phyloP scores from a whole-genome alignment of 768 basidiomycete genomes.

The Rhodotorula graminis region DNA sequence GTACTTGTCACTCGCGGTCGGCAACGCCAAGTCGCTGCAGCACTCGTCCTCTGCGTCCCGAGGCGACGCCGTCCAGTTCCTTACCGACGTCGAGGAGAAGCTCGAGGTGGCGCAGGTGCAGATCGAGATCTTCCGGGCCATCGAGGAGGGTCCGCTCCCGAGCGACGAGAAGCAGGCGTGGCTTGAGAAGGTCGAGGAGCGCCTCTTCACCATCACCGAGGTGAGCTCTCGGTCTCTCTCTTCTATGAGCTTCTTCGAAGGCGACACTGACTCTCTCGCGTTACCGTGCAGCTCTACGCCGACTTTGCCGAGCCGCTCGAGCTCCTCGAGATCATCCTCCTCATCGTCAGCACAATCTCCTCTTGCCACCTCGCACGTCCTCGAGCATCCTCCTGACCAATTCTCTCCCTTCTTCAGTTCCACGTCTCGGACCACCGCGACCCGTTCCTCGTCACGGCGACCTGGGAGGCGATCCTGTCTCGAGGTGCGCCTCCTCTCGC shows the following conservation, averaged over 20 bases:
- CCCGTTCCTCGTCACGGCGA: constrained; percentile 68
- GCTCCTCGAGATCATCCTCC: constrained; percentile 72
- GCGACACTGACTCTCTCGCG: too few relatives aligned
- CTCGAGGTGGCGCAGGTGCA: constrained; percentile 96
- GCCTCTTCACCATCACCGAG: constrained; percentile 60
- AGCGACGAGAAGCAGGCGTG: constrained; percentile 45
- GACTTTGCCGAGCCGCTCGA: constrained; percentile 82
- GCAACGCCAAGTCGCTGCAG: constrained; percentile 84
- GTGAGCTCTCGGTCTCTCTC: not conserved
- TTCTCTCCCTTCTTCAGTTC: constrained; percentile 46
- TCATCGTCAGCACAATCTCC: constrained; percentile 52
- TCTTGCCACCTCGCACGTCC: not conserved
- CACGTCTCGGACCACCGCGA: constrained; percentile 92
- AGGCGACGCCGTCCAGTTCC: constrained; percentile 84
- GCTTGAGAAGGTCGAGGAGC: constrained; percentile 42
- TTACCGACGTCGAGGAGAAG: constrained; percentile 92
- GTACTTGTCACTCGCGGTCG: constrained; percentile 86
- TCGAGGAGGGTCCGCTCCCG: constrained; percentile 50
- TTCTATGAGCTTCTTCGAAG: too few relatives aligned
- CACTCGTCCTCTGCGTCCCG: constrained; percentile 43
- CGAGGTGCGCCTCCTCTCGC: constrained; percentile 70
- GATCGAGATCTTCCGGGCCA: constrained; percentile 70
- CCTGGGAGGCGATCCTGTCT: constrained; percentile 84
- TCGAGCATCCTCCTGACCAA: not conserved
- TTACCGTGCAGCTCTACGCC: constrained; percentile 70